phyloP scores from a whole-genome alignment of 23 red algal species.

The Gracilaria gracilis region DNA sequence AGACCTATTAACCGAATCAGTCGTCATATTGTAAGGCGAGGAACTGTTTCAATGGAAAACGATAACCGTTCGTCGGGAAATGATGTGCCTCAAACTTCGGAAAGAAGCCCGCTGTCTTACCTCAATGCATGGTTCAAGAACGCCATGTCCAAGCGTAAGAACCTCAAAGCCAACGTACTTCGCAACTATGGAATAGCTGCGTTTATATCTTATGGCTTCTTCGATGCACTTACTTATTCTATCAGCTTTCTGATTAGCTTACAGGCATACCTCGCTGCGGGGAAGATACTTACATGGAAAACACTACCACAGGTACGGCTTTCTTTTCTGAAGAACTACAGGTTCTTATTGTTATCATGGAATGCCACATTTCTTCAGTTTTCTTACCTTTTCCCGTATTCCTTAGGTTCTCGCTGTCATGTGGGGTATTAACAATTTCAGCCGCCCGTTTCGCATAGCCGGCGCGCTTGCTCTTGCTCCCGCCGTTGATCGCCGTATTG shows the following conservation, averaged over 20 bases:
- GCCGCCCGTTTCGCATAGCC: conserved; percentile 93
- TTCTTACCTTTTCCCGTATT: not conserved
- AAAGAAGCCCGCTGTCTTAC: not conserved
- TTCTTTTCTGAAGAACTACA: not conserved
- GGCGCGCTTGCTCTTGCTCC: conserved; percentile 88
- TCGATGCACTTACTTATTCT: conserved; percentile 95
- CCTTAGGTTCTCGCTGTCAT: conserved; percentile 85
- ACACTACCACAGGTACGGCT: conserved; percentile 64
- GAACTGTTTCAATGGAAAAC: not conserved
- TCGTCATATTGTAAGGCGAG: not conserved
- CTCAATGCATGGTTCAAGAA: not conserved
- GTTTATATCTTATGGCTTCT: conserved; percentile 92
- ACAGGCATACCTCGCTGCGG: conserved; percentile 66
- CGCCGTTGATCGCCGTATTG: conserved; percentile 81
- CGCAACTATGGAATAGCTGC: conserved; percentile 94
- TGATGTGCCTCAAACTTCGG: conserved; percentile 11
- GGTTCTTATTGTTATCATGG: not conserved
- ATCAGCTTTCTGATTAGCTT: conserved; percentile 82
- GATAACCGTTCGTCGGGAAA: not conserved
- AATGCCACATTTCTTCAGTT: not conserved
- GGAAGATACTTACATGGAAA: conserved; percentile 54
- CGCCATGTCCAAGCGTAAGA: conserved; percentile 12
- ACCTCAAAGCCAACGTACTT: conserved; percentile 53
- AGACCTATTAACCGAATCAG: not conserved
- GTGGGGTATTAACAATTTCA: conserved; percentile 98